These are phyloP conservation scores for Podospora australis DNA, from an alignment of 495 filamentous ascomycete species.

Conservation along the genomic window DNA sequence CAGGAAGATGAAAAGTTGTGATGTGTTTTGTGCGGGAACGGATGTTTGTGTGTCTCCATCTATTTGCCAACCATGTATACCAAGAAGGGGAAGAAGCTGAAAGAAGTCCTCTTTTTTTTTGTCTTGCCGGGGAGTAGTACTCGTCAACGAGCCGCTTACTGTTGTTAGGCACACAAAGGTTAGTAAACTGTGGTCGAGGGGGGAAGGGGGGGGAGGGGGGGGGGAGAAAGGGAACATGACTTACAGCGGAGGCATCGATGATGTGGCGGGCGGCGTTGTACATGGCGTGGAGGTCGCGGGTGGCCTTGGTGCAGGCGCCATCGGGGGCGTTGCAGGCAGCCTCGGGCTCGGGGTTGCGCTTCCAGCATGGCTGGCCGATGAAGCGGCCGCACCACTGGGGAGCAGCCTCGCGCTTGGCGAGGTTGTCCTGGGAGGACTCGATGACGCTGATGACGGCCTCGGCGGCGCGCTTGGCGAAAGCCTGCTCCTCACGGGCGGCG, in stretches of 20 bases:
- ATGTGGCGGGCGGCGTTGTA: conserved; percentile 27
- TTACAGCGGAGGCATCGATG: conserved; percentile 20
- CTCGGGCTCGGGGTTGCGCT: conserved; percentile 23
- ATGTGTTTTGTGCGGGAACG: neutral
- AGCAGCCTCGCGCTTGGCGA: conserved; percentile 22
- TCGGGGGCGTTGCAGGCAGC: conserved; percentile 22
- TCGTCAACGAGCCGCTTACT: neutral
- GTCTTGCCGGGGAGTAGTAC: neutral
- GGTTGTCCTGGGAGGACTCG: neutral
- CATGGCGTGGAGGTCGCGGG: conserved; percentile 30
- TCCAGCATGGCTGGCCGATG: conserved; percentile 15
- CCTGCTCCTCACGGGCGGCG: neutral
- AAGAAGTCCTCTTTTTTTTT: too few species aligned
- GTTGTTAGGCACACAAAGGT: too few species aligned
- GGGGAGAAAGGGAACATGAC: conserved; percentile 5
- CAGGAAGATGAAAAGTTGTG: neutral
- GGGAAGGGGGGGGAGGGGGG: neutral
- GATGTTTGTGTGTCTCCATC: neutral
- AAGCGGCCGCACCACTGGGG: conserved; percentile 6
- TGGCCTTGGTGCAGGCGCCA: conserved; percentile 29
- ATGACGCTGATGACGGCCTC: conserved; percentile 16
- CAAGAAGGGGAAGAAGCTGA: neutral
- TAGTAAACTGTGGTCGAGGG: neutral
- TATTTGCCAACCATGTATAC: neutral
- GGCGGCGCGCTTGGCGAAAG: conserved; percentile 15